Evolutionary conservation across 2,329 filamentous ascomycete genomes (phyloP).

Genomic region (Ramichloridium luteum): DNA sequence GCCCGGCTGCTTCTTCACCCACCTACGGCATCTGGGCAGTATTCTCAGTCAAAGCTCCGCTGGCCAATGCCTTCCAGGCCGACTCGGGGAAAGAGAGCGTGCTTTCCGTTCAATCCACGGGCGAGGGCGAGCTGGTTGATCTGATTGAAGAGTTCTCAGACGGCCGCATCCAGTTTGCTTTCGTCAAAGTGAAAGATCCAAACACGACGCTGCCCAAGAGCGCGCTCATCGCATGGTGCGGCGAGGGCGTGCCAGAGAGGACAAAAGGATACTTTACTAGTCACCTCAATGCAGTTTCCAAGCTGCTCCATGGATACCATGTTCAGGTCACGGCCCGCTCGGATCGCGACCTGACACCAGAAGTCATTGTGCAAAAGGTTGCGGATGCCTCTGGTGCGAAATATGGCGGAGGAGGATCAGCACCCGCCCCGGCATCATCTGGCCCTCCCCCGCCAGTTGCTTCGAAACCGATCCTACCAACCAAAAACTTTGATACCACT

Average conservation of each 20-base stretch:
- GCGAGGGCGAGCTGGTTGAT: slow-evolving; percentile 83
- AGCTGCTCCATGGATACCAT: slow-evolving; percentile 90
- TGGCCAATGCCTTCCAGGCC: slow-evolving; percentile 81
- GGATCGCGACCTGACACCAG: slow-evolving; percentile 75
- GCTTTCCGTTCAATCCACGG: slow-evolving; percentile 83
- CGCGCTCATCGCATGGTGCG: slow-evolving; percentile 91
- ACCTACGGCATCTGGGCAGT: slow-evolving; percentile 89
- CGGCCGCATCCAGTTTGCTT: slow-evolving; percentile 91
- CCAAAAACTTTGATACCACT: slow-evolving; percentile 42
- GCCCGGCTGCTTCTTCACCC: slow-evolving; percentile 51
- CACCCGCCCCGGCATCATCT: slow-evolving; percentile 28
- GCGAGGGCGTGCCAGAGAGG: slow-evolving; percentile 92
- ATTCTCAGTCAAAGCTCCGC: slow-evolving; percentile 82
- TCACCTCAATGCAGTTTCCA: slow-evolving; percentile 78
- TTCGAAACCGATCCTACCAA: slow-evolving; percentile 87
- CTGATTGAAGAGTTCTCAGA: slow-evolving; percentile 94
- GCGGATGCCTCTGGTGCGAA: slow-evolving; percentile 89
- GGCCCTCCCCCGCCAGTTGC: slow-evolving; percentile 58
- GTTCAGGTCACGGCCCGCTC: slow-evolving; percentile 94
- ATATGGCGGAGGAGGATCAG: slow-evolving; percentile 60
- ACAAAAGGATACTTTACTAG: slow-evolving; percentile 98
- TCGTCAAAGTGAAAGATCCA: slow-evolving; percentile 89
- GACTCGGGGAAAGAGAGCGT: slow-evolving; percentile 85
- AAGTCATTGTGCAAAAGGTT: slow-evolving; percentile 83
- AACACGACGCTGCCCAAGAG: slow-evolving; percentile 84